phyloP scores from a whole-genome alignment of 371 early-diverging fungal species.

The Mucor lusitanicus region DNA sequence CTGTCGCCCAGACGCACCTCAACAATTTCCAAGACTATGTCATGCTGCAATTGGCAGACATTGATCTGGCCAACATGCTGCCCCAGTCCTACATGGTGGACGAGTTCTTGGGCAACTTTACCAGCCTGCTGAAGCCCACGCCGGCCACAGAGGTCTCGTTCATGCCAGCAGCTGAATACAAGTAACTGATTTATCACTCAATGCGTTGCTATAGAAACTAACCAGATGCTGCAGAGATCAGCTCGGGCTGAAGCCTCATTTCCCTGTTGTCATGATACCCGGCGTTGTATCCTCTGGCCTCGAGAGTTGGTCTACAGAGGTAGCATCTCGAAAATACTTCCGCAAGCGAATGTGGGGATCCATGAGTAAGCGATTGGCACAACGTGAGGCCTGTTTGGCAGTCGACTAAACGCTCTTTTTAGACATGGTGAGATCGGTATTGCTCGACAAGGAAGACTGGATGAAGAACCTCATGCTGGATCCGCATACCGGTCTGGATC shows the following conservation, averaged over 20 bases:
- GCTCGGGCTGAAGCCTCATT: constrained; percentile 48
- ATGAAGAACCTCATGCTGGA: constrained; percentile 82
- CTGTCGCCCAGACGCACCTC: constrained; percentile 39
- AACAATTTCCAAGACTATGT: constrained; percentile 40
- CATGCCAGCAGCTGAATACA: constrained; percentile 50
- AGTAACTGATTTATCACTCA: constrained; percentile 10
- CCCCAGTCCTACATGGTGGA: constrained; percentile 72
- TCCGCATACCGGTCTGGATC: constrained; percentile 85
- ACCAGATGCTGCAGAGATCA: constrained; percentile 21
- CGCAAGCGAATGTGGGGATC: constrained; percentile 95
- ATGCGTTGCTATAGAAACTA: not conserved
- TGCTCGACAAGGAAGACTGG: constrained; percentile 89
- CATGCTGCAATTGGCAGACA: constrained; percentile 51
- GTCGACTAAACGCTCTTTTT: not conserved
- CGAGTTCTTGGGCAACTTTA: constrained; percentile 68
- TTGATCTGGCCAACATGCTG: constrained; percentile 65
- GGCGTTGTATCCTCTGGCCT: constrained; percentile 91
- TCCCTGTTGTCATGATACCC: constrained; percentile 88
- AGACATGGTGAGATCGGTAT: constrained; percentile 81
- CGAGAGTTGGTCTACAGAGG: constrained; percentile 88
- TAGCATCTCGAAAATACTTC: constrained; percentile 79
- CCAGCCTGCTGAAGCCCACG: constrained; percentile 50
- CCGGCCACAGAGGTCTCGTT: constrained; percentile 50
- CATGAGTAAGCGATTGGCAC: constrained; percentile 49
- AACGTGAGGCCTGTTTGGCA: not conserved